phyloP scores from a whole-genome alignment of 768 basidiomycete species.

The Dioszegia crocea region DNA sequence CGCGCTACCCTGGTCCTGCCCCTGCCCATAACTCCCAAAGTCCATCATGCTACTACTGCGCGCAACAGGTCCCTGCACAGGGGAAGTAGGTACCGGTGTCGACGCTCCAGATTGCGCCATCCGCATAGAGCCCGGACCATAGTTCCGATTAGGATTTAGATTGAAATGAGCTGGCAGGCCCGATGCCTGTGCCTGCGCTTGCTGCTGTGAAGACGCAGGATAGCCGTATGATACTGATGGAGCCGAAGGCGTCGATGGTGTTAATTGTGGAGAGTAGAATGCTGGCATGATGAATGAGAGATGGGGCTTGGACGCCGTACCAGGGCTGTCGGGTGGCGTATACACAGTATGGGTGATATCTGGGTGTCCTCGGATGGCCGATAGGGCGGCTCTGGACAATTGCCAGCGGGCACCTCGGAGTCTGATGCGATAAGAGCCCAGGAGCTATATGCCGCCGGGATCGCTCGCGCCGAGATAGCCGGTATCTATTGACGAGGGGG shows the following conservation, averaged over 20 bases:
- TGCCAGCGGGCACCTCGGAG: too few relatives aligned
- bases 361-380: too few relatives aligned
- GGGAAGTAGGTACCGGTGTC: constrained; percentile 4
- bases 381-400: too few relatives aligned
- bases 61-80: not conserved
- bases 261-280: constrained; percentile 7
- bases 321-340: too few relatives aligned
- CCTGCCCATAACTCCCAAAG: constrained; percentile 6
- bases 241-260: constrained; percentile 5
- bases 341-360: too few relatives aligned
- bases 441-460: too few relatives aligned
- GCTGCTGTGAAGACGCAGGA: not conserved
- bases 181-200: not conserved
- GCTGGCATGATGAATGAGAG: not conserved
- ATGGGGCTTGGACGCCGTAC: too few relatives aligned
- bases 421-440: too few relatives aligned
- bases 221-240: constrained; percentile 7
- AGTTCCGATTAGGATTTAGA: not conserved
- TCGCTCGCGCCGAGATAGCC: not conserved
- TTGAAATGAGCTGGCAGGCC: not conserved
- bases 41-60: constrained; percentile 11
- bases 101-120: constrained; percentile 9
- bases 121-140: not conserved
- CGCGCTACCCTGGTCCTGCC: not conserved
- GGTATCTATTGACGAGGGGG: not conserved